Conservation (phyloP, 2,329 filamentous ascomycete species). For the Hypoxylon sp. region DNA sequence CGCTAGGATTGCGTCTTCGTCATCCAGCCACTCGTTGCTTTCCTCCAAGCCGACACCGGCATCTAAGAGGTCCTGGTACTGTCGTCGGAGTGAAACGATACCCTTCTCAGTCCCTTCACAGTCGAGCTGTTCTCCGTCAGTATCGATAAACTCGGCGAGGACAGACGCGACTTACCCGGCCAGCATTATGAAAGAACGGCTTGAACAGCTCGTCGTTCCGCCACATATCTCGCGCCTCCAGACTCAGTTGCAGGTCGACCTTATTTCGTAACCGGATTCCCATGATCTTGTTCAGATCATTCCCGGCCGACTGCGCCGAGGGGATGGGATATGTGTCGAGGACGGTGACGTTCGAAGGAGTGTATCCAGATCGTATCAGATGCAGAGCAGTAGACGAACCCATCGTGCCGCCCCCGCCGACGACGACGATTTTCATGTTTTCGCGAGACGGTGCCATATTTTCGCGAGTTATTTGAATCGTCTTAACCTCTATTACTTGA, state of each 20-base stretch:
- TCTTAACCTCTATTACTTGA: background rate
- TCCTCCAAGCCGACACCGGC: conserved; percentile 50
- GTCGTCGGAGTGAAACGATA: conserved; percentile 49
- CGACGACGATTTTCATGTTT: conserved; percentile 52
- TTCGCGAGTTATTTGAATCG: background rate
- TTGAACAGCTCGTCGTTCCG: conserved; percentile 57
- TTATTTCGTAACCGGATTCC: conserved; percentile 52
- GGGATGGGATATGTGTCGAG: conserved; percentile 60
- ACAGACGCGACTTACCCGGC: conserved; percentile 51
- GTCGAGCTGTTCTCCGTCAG: conserved; percentile 46
- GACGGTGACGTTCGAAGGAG: conserved; percentile 58
- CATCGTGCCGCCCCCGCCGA: conserved; percentile 62
- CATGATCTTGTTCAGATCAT: conserved; percentile 63
- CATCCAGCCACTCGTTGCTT: conserved; percentile 57
- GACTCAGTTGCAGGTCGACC: conserved; percentile 49
- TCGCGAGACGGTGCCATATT: conserved; percentile 44
- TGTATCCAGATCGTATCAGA: conserved; percentile 57
- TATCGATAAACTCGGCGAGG: conserved; percentile 30
- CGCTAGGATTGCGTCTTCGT: conserved; percentile 57
- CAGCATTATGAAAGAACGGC: conserved; percentile 59
- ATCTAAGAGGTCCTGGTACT: conserved; percentile 53
- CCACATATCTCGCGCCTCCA: conserved; percentile 56
- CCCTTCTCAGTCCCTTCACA: conserved; percentile 51
- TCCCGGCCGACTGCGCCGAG: conserved; percentile 59
- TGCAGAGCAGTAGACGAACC: conserved; percentile 61